These are phyloP conservation scores for Monosporozyma siamensis DNA, from an alignment of 805 yeast species.

Conservation along the genomic window DNA sequence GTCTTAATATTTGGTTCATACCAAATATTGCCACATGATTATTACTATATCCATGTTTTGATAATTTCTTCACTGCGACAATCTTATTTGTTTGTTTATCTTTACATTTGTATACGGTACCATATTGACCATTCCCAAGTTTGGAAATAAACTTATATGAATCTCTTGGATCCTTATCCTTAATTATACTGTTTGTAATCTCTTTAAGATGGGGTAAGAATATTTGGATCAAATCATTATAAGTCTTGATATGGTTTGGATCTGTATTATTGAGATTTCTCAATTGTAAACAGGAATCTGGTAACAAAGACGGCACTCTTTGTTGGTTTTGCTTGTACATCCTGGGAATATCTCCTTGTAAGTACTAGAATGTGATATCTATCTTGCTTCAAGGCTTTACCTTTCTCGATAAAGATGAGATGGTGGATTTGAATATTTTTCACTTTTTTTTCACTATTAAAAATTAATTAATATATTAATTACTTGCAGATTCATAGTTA, in stretches of 20 bases:
- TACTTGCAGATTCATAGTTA: no score
- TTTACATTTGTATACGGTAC: slow-evolving; percentile 25
- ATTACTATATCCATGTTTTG: slow-evolving; percentile 20
- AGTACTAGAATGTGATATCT: no score
- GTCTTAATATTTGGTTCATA: slow-evolving; percentile 26
- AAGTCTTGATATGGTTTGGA: slow-evolving; percentile 1
- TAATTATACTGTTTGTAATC: not conserved
- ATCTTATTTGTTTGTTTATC: slow-evolving; percentile 2
- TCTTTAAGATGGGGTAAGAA: not conserved
- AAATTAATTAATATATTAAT: no score
- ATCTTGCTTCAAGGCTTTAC: no score
- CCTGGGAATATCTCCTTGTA: no score
- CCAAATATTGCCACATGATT: slow-evolving; percentile 16
- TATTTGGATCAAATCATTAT: slow-evolving; percentile 4
- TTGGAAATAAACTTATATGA: slow-evolving; percentile 10
- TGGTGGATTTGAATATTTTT: no score
- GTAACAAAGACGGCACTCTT: not conserved
- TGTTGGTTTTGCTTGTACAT: not conserved
- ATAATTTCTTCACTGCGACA: slow-evolving; percentile 25
- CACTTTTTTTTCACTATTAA: no score
- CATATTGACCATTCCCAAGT: slow-evolving; percentile 28
- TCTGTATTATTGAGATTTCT: not conserved
- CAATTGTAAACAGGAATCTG: not conserved
- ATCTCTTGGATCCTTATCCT: not conserved
- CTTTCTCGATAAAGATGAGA: no score